Evolutionary conservation across 2,329 filamentous ascomycete species (phyloP), one percentile per base, ranked within the genome.

Genomic region (Penicillium sp.): DNA sequence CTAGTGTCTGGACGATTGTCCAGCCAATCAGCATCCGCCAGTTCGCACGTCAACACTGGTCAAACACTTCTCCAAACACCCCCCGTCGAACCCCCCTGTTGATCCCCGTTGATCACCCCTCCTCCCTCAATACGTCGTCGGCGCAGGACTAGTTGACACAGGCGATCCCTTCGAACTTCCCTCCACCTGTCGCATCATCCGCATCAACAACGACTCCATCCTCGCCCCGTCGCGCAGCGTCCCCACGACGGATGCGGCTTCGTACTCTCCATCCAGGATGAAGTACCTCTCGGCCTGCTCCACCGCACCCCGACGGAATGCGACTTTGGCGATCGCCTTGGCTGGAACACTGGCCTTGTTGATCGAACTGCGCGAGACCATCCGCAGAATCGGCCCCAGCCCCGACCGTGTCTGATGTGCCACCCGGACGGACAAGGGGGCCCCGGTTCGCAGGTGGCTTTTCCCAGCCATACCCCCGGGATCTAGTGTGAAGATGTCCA

Each of bases 401-500:
- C 72, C 68, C 53, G 71, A 64, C 55, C 70, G 72, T 33, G 72
- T 73, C 47, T 70, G 67, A 54, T 71, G 67, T 56, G 66, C 68
- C 58, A 74, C 65, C 64, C 66, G 60, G 39, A 75, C 65, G 13
- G 70, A 73, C 55, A 68, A 54, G 44, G 72, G 71, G 1, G 66
- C 65, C 18, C 63, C 59, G 6, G 60, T 65, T n/a, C 66, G 63
- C 31, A 70, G 55, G 33, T 68, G 67, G 24, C 62, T 69, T 9
- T 69, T 61, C 16, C 71, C 70, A 13, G 64, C 58, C 56, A 75
- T 66, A 5, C 61, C 66, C 19, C 73, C 73, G 6, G 72, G 74
- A 56, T 75, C 73, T 50, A 76, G 62, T 1, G 71, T 75, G 63
- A 69, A 75, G 54, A 76, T 70, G 55, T 75, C 71, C n/a, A 76